Evolutionary conservation across 305 asterid species (phyloP), one percentile per base, ranked within the genome.

Genomic region (Fraxinus nigra): DNA sequence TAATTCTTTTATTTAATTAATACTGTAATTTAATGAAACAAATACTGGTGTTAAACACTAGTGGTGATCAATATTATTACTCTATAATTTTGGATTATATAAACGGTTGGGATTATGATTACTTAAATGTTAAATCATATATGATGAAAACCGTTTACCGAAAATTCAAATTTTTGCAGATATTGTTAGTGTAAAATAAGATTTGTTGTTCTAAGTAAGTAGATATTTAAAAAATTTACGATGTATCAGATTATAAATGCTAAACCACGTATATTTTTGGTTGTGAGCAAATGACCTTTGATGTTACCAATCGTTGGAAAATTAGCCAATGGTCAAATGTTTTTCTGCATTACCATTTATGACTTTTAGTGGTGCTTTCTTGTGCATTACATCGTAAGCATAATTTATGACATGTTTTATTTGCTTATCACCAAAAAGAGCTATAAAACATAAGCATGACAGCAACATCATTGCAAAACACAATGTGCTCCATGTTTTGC

Each of bases 61-160:
- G 2, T 35, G 10, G 11, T 38, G 48, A 38, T 38, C 3, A 38
- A 38, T 38, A 38, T 0, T 38, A 38, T 38, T 38, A 38, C 11
- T 38, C 48, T 34, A 24, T 22, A 18, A 69, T 34, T 30, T 69
- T 69, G 75, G 22, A 13, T 28, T 69, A 28, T 69, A 0, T 0
- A 32, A 69, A 69, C 4, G 40, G 40, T 14, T 32, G 93, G 81
- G 97, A 2, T 32, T 69, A 97, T 69, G n/a, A 5, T 69, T 28
- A 30, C 22, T 69, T 69, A 30, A 16, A 16, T 51, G 61, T 51
- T 51, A 16, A 30, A 30, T 69, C 75, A 28, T 69, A 69, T 30
- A 67, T 28, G 13, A 28, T 14, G 20, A 28, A 69, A 69, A 9
- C 6, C 0, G 5, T 30, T 69, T 28, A 32, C 20, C 13, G 20